phyloP scores from a whole-genome alignment of 352 stramenopile genomes.

The Aphanomyces astaci region DNA sequence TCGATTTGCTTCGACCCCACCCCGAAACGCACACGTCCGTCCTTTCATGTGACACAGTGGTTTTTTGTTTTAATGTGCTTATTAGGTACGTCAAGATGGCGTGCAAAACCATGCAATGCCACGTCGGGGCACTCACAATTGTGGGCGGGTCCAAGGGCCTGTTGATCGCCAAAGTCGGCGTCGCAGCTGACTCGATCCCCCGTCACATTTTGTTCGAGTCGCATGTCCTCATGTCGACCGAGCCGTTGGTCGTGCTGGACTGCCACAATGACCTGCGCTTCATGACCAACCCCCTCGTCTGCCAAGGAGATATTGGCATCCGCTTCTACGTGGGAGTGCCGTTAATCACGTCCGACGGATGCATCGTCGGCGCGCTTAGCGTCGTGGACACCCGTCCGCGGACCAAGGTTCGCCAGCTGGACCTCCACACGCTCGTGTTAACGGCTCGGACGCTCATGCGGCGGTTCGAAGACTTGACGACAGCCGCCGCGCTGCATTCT shows the following conservation, averaged over 20 bases:
- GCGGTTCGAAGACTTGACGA: slow-evolving; percentile 22
- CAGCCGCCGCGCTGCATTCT: too few species aligned
- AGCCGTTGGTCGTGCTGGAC: slow-evolving; percentile 67
- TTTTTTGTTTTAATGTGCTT: neutral
- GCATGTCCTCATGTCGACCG: slow-evolving; percentile 63
- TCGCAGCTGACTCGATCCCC: slow-evolving; percentile 65
- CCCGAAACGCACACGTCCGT: slow-evolving; percentile 51
- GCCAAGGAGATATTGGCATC: slow-evolving; percentile 44
- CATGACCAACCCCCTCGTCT: slow-evolving; percentile 65
- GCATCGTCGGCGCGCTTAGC: slow-evolving; percentile 62
- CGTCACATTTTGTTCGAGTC: slow-evolving; percentile 65
- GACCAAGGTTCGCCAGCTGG: neutral
- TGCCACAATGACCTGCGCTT: slow-evolving; percentile 64
- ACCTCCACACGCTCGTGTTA: slow-evolving; percentile 2
- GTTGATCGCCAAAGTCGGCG: slow-evolving; percentile 63
- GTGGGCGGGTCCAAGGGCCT: slow-evolving; percentile 67
- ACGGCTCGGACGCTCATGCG: slow-evolving; percentile 12
- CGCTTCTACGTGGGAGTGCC: slow-evolving; percentile 73
- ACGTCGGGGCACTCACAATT: slow-evolving; percentile 57
- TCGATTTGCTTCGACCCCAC: slow-evolving; percentile 72
- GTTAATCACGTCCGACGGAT: slow-evolving; percentile 59
- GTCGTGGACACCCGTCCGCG: slow-evolving; percentile 58
- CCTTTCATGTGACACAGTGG: neutral
- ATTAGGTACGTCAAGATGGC: slow-evolving; percentile 43
- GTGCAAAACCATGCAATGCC: slow-evolving; percentile 52